These are phyloP conservation scores for Malassezia equina DNA, from an alignment of 1,284 basidiomycete species.

Conservation along the genomic window DNA sequence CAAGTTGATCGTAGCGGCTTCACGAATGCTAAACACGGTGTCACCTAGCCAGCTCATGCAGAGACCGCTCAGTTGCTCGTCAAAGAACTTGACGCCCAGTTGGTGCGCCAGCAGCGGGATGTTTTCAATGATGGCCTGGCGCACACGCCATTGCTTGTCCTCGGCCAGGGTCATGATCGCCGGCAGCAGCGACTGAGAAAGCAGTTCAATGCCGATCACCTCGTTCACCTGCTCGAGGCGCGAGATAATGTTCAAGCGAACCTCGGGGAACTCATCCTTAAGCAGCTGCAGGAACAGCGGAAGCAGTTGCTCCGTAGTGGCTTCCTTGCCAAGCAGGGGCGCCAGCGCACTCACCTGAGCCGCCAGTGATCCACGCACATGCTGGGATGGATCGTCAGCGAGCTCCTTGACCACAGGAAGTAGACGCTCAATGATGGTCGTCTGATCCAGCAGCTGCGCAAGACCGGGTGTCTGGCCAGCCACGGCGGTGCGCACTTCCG, in stretches of 20 bases:
- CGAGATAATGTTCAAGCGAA: conserved; percentile 94
- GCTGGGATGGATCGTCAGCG: conserved; percentile 85
- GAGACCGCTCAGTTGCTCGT: conserved; percentile 88
- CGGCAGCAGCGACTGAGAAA: conserved; percentile 89
- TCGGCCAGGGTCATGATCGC: conserved; percentile 97
- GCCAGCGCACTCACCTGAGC: conserved; percentile 97
- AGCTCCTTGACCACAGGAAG: conserved; percentile 95
- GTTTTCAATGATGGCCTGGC: conserved; percentile 99
- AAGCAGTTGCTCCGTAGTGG: conserved; percentile 91
- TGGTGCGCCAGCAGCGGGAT: conserved; percentile 92
- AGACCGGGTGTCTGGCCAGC: conserved; percentile 96
- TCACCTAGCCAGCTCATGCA: conserved; percentile 99
- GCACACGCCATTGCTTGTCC: conserved; percentile 99
- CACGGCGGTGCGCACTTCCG: conserved; percentile 92
- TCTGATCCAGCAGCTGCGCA: conserved; percentile 83
- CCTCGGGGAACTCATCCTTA: conserved; percentile 98
- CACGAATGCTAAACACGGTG: conserved; percentile 94
- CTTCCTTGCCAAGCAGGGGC: conserved; percentile 82
- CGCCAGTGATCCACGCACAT: conserved; percentile 90
- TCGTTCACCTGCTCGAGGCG: conserved; percentile 93
- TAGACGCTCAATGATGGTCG: conserved; percentile 82
- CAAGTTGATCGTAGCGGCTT: conserved; percentile 91
- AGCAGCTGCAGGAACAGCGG: conserved; percentile 90
- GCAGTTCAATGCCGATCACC: conserved; percentile 90
- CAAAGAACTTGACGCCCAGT: conserved; percentile 91